Percentiles rank a stretch among this genome's conserved stretches.
Conservation (phyloP, 2,329 filamentous ascomycete genomes). For the Claviceps pazoutovae region DNA sequence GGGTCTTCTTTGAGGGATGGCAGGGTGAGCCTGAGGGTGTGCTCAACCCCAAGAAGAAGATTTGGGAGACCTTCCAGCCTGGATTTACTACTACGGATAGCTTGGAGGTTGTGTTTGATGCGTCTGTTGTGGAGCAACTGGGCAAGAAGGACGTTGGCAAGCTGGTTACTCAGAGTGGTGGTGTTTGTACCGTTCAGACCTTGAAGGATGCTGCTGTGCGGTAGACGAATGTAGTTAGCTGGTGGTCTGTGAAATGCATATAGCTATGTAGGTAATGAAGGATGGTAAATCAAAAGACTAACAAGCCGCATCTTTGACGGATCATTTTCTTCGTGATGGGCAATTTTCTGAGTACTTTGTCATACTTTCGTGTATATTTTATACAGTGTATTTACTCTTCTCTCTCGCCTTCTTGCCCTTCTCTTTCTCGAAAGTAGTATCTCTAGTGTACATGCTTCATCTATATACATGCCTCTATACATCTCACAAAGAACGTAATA, state of each 20-base stretch:
- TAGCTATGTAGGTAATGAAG: not conserved
- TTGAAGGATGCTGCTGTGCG: constrained; percentile 71
- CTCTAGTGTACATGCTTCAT: not conserved
- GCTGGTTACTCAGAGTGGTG: constrained; percentile 64
- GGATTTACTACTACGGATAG: constrained; percentile 80
- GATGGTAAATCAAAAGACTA: not conserved
- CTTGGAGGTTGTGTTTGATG: constrained; percentile 79
- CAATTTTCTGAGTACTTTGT: no score
- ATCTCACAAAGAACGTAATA: not conserved
- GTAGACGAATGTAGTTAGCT: constrained; percentile 24
- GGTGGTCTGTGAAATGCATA: not conserved
- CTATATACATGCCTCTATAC: not conserved
- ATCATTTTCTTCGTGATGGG: no score
- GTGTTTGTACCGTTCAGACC: constrained; percentile 69
- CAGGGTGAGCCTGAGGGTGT: constrained; percentile 83
- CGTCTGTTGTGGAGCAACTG: constrained; percentile 59
- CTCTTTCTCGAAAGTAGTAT: no score
- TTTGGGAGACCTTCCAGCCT: constrained; percentile 94
- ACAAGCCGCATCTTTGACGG: not conserved
- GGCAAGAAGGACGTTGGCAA: constrained; percentile 53
- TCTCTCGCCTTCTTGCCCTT: not conserved
- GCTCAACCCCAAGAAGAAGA: constrained; percentile 98
- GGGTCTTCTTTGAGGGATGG: constrained; percentile 90
- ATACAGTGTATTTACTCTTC: no score
- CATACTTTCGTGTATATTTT: not conserved